Evolutionary conservation across 371 early-diverging fungal species (phyloP), one percentile per base, ranked within the genome.

Genomic region (Mucor plumbeus): DNA sequence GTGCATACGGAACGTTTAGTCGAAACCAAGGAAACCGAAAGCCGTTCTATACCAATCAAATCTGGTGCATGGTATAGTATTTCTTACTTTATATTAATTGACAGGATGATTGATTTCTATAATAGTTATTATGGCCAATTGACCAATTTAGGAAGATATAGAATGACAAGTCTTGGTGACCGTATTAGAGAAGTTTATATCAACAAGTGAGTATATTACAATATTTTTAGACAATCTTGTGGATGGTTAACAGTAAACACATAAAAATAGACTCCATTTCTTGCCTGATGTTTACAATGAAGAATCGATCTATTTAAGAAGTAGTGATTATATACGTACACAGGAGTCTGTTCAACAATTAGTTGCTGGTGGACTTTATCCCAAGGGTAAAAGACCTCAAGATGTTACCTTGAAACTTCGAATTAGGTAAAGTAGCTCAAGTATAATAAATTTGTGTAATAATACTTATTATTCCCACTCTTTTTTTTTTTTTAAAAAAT

Each of bases 261-360:
- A 26, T 26, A 3, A 26, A 26, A 26, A 31, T 64, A 81, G 81
- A 54, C 69, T 81, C 11, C 65, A 81, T 13, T 84, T 75, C 61
- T 65, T 84, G 38, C 81, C 84, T 9, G 80, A 79, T 35, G 53
- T 66, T 0, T 77, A 75, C 59, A 78, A 84, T 59, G 73, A 74
- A n/a, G 61, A 76, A 14, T 50, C 72, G 0, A 67, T 90, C 17
- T 88, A 88, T 60, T 74, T 94, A 50, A 85, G 93, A 58, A 84
- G 85, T 58, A 87, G 90, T 7, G 89, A 88, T 55, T 93, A 88
- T 69, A 71, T 84, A 5, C 86, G 94, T 54, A 87, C 94, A 5
- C 82, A 91, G 64, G 93, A 93, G 60, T 90, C 90, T 26, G 82
- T 92, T 31, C 91, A 91, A 68, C 91, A 90, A 64, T 58, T 90